Evolutionary conservation across 1,284 basidiomycete species (phyloP), one percentile per base, ranked within the genome.

Genomic region (Moniliella sp.): DNA sequence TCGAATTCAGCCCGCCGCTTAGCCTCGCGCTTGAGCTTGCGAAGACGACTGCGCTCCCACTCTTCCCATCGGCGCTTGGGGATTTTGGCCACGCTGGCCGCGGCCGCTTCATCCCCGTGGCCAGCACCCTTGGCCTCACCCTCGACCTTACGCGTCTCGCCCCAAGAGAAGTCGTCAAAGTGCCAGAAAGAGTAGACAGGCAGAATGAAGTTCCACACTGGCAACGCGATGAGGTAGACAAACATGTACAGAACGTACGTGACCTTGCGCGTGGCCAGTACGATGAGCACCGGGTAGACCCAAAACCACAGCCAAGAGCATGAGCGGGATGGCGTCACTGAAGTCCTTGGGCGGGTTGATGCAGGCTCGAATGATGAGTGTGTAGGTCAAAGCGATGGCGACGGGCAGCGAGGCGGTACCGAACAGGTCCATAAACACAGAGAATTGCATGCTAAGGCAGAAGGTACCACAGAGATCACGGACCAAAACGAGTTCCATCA

Each of bases 101-200:
- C 48, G 3, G 65, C 65, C 30, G 68, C 71, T 18, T 74, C 74
- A 12, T 69, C 71, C 15, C 72, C 78, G 50, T 91, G 83, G 5
- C 71, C 75, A 43, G 73, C 71, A 29, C 67, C 72, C 31, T 56
- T 56, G 31, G 34, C 43, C 36, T 61, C 59, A 25, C 56, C 48
- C 62, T 79, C 81, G 3, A 97, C 84, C 65, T 86, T 86, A 51
- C 91, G 84, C 55, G 88, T 97, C 64, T 93, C 82, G 52, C 88
- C 88, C 88, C 88, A 94, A 19, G 82, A 86, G 62, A 93, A 91
- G 63, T 97, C 91, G 53, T 97, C 91, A 62, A 97, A 94, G 65
- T 97, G 86, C 86, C 86, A 94, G 62, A 94, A 94, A 15, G 86
- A 78, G 31, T 36, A 42, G 26, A 31, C 31, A 16, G 37, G 37